Percentiles rank a stretch among this genome's conserved stretches.
Conservation (phyloP, 78 protist genomes). For the Cavenderia fasciculata region DNA sequence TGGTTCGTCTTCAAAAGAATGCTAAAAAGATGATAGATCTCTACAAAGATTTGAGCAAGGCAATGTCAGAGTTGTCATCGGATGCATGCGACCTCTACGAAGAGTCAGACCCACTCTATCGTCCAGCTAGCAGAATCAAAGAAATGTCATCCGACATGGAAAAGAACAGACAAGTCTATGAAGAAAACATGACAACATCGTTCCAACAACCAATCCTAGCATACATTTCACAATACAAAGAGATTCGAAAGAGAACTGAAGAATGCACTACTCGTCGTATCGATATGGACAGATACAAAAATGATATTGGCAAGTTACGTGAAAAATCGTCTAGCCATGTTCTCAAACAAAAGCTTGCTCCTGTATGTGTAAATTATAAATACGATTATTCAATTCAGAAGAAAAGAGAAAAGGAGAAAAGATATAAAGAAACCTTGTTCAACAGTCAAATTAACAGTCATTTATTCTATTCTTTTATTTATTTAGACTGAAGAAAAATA, state of each 20-base stretch:
- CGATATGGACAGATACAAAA: slow-evolving; percentile 80
- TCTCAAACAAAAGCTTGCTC: slow-evolving; percentile 29
- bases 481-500: slow-evolving; percentile 66
- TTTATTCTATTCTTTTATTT: background rate
- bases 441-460: background rate
- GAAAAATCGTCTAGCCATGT: slow-evolving; percentile 43
- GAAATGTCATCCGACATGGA: background rate
- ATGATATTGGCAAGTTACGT: slow-evolving; percentile 69
- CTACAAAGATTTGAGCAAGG: slow-evolving; percentile 34
- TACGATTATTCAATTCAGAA: too few relatives aligned
- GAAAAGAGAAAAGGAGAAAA: too few relatives aligned
- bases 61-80: slow-evolving; percentile 12
- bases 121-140: slow-evolving; percentile 37
- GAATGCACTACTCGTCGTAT: slow-evolving; percentile 59
- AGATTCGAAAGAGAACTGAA: slow-evolving; percentile 42
- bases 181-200: background rate
- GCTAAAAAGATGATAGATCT: slow-evolving; percentile 27
- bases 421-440: background rate
- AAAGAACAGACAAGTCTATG: background rate
- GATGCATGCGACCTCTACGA: slow-evolving; percentile 76
- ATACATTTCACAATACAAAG: slow-evolving; percentile 40
- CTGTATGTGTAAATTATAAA: slow-evolving; percentile 3
- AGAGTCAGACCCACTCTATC: slow-evolving; percentile 15
- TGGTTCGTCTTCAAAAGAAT: slow-evolving; percentile 23
- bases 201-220: slow-evolving; percentile 19